Evolutionary conservation across 2,329 filamentous ascomycete genomes (phyloP).

Genomic region (Aspergillus fumigatus): DNA sequence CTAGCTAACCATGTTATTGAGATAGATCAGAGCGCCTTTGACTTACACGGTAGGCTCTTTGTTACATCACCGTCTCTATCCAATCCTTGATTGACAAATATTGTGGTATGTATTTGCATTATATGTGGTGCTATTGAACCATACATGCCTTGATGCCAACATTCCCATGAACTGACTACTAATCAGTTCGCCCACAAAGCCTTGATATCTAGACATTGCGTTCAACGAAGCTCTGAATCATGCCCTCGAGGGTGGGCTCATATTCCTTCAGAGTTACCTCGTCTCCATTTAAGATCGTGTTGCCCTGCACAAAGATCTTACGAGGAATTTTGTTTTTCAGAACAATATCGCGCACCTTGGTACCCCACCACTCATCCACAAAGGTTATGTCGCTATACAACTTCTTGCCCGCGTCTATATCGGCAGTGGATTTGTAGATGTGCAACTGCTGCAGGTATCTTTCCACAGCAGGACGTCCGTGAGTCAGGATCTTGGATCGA

Average conservation of each 20-base stretch:
- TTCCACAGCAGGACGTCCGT: slow-evolving; percentile 77
- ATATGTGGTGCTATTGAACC: too few relatives aligned
- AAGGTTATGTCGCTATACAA: slow-evolving; percentile 81
- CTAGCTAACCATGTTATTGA: background rate
- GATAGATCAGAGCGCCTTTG: background rate
- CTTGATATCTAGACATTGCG: slow-evolving; percentile 37
- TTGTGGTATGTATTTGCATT: too few relatives aligned
- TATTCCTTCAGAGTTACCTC: slow-evolving; percentile 80
- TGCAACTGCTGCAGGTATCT: slow-evolving; percentile 87
- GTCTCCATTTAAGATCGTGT: slow-evolving; percentile 68
- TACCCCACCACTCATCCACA: slow-evolving; percentile 81
- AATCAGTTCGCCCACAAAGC: background rate
- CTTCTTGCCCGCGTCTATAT: slow-evolving; percentile 69
- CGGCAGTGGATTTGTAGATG: slow-evolving; percentile 86
- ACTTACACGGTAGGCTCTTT: background rate
- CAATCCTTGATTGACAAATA: background rate
- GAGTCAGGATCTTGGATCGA: slow-evolving; percentile 77
- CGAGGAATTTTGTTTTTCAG: slow-evolving; percentile 57
- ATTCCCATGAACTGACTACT: background rate
- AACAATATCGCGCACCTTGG: slow-evolving; percentile 64
- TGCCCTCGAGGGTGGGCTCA: slow-evolving; percentile 71
- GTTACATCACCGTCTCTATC: background rate
- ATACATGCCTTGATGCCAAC: background rate
- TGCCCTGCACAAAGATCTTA: slow-evolving; percentile 86
- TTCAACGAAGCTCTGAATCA: slow-evolving; percentile 79